Evolutionary conservation across 345 rosid species (phyloP).

Genomic region (Eucalyptus polyanthemos): DNA sequence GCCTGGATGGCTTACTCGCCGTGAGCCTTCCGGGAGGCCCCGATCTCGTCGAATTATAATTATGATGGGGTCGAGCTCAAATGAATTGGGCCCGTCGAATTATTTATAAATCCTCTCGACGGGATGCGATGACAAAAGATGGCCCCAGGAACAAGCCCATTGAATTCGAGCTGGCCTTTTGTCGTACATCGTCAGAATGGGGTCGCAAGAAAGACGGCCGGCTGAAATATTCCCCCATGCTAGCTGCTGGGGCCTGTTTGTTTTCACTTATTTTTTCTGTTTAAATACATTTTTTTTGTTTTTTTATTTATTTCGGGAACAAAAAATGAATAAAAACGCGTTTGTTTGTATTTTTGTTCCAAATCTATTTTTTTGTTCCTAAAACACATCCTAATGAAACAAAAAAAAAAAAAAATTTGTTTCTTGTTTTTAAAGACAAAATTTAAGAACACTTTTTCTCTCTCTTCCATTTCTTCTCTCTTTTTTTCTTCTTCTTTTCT

Average conservation of each 20-base stretch:
- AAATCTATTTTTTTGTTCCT: too few species aligned
- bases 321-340: too few species aligned
- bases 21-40: not conserved
- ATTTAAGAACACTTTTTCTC: too few species aligned
- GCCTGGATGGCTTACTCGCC: not conserved
- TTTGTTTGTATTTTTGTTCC: accelerated
- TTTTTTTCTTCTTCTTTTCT: too few species aligned
- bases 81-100: not conserved
- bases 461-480: too few species aligned
- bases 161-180: not conserved
- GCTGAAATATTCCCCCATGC: not conserved
- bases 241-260: not conserved
- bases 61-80: not conserved
- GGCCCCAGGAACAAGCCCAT: not conserved
- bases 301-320: accelerated
- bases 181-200: not conserved
- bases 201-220: not conserved
- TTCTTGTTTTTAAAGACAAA: too few species aligned
- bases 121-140: not conserved
- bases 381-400: too few species aligned
- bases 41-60: not conserved
- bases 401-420: too few species aligned
- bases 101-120: not conserved
- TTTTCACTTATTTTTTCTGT: too few species aligned
- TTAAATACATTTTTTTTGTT: too few species aligned